Conservation (phyloP, 2,329 filamentous ascomycete species). For the Cladophialophora exuberans region DNA sequence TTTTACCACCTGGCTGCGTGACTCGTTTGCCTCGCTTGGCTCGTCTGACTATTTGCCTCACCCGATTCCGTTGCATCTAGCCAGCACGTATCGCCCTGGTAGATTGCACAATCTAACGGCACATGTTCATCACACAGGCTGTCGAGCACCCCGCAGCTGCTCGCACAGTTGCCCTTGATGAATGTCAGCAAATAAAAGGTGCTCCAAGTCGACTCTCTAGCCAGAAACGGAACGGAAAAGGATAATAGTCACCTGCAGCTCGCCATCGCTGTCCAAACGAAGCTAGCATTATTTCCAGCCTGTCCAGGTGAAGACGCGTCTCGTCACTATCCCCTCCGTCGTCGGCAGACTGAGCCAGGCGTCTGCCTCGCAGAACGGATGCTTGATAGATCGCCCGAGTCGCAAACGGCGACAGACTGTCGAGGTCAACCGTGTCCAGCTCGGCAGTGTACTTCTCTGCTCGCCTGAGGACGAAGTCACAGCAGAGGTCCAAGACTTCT, state of each 20-base stretch:
- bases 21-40: no score
- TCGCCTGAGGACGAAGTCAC: constrained; percentile 1
- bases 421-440: background rate
- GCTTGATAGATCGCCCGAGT: background rate
- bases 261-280: constrained; percentile 5
- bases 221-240: no score
- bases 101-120: no score
- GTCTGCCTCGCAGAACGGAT: background rate
- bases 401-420: background rate
- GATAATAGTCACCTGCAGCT: constrained; percentile 2
- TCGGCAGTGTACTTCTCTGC: background rate
- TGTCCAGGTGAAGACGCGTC: constrained; percentile 1
- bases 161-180: no score
- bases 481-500: background rate
- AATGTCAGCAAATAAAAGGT: no score
- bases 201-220: no score
- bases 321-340: background rate
- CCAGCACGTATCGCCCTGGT: no score
- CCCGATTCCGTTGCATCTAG: no score
- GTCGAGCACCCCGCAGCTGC: no score
- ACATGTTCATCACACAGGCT: no score
- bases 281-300: background rate
- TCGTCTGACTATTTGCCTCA: no score
- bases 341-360: background rate
- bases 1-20: no score